Evolutionary conservation across 306 rosid genomes (phyloP).

Genomic region (Gastrolobium bilobum): DNA sequence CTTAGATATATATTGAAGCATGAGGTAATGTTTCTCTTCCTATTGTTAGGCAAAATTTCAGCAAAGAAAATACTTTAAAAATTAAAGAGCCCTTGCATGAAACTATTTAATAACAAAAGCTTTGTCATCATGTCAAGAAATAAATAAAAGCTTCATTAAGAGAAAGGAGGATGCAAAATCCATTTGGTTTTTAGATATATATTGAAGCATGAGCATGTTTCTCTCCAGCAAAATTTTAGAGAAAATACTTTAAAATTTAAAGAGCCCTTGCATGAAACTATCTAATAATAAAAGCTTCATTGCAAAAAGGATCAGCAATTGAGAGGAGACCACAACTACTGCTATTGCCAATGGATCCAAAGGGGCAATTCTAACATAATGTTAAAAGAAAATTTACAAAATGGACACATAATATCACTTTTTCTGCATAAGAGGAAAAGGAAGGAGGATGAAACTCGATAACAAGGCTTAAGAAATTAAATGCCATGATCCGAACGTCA

Average conservation of each 20-base stretch:
- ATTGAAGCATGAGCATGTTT: slow-evolving; percentile 11
- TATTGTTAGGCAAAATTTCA: slow-evolving; percentile 9
- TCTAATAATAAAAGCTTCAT: background rate
- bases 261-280: background rate
- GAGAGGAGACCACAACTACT: background rate
- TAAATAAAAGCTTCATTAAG: background rate
- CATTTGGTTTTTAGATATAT: background rate
- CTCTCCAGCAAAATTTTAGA: slow-evolving; percentile 4
- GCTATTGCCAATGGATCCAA: slow-evolving; percentile 16
- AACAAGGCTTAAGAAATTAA: slow-evolving; percentile 80
- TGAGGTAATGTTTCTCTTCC: background rate
- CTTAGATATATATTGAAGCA: slow-evolving; percentile 18
- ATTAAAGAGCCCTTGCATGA: background rate
- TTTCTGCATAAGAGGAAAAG: slow-evolving; percentile 76
- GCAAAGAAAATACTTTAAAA: background rate
- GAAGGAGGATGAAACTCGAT: slow-evolving; percentile 75
- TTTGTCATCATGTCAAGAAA: background rate
- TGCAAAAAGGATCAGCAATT: slow-evolving; percentile 26
- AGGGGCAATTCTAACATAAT: slow-evolving; percentile 35
- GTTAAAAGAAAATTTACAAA: slow-evolving; percentile 32
- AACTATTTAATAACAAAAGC: slow-evolving; percentile 8
- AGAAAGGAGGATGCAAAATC: slow-evolving; percentile 18
- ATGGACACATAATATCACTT: slow-evolving; percentile 60
- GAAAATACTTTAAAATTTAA: background rate
- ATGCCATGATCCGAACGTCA: slow-evolving; percentile 85